Evolutionary conservation across 225 moss, liverwort and hornwort genomes (phyloP), one percentile per base, ranked within the genome.

Genomic region (Thuidium tamariscinum): DNA sequence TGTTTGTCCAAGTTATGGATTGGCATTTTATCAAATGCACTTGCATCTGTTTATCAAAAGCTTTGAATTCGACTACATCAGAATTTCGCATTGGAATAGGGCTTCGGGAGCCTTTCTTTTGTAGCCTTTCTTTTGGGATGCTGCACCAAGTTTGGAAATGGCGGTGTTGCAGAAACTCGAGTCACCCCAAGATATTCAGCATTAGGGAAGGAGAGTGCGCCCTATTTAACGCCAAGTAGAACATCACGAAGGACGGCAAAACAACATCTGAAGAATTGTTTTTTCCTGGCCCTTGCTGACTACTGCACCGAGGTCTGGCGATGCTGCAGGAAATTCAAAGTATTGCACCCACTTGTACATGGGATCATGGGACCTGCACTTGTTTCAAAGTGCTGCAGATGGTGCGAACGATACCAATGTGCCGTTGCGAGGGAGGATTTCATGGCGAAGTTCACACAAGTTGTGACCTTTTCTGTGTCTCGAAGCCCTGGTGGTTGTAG

Each of bases 371-470:
- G 64, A 65, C 77, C 65, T 54, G 65, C 75, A 52, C 52, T 39
- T 54, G 18, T 42, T 77, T 66, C 34, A 18, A 16, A 65, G 29
- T 48, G 86, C 55, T 69, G 62, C 74, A 67, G 57, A 48, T 48
- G 60, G 67, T 56, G 63, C 23, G 74, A 84, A 54, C 59, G 51
- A 73, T 68, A 63, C 54, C 81, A 39, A 49, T 27, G 66, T 60
- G 77, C 81, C 84, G 81, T 80, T 59, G 67, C 76, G 27, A 32
- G 78, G 85, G 72, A 88, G 59, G 27, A 42, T 68, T 54, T 80
- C 78, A 79, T 27, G 52, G 83, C 57, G 85, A 69, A 85, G 79
- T 55, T 81, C 86, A 81, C 86, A 86, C 88, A 90, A 84, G 82
- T 85, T 86, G 92, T 84, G 78, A 67, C 60, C 77, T 84, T 85